These are phyloP conservation scores for Candida suzukii DNA, from an alignment of 805 yeast species.

Conservation along the genomic window DNA sequence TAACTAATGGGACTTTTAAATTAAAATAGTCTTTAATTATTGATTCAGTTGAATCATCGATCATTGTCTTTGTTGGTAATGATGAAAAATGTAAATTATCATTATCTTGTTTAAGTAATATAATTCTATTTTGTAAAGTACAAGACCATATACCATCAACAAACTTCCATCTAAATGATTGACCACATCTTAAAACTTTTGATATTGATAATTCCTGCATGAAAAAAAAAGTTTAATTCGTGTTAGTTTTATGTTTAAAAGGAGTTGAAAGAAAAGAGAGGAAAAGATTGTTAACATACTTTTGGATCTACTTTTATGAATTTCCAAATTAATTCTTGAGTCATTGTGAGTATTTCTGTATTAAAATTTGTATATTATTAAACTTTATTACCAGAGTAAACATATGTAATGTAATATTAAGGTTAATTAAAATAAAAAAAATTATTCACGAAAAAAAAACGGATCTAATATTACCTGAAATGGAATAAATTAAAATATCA, in stretches of 20 bases:
- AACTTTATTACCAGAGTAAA: too few relatives aligned
- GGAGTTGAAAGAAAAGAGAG: neutral
- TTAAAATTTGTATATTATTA: too few relatives aligned
- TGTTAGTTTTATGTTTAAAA: too few relatives aligned
- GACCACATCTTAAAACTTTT: conserved; percentile 76
- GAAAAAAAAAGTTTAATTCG: neutral
- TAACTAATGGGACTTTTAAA: conserved; percentile 44
- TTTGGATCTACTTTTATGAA: conserved; percentile 15
- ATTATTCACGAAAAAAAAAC: too few relatives aligned
- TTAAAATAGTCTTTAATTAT: conserved; percentile 67
- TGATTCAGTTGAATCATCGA: conserved; percentile 25
- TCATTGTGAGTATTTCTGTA: conserved; percentile 10
- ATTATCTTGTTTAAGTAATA: conserved; percentile 57
- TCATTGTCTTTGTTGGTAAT: conserved; percentile 19
- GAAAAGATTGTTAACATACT: conserved; percentile 10
- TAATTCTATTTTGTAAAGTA: conserved; percentile 49
- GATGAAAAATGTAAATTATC: conserved; percentile 43
- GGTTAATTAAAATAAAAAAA: too few relatives aligned
- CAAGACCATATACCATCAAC: conserved; percentile 61
- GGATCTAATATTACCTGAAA: too few relatives aligned
- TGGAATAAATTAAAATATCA: too few relatives aligned
- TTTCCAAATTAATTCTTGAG: conserved; percentile 21
- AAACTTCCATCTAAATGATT: conserved; percentile 74
- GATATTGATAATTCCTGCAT: conserved; percentile 47
- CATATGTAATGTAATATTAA: too few relatives aligned